Evolutionary conservation across 768 basidiomycete genomes (phyloP).

Genomic region (Candolleomyces aberdarensis): DNA sequence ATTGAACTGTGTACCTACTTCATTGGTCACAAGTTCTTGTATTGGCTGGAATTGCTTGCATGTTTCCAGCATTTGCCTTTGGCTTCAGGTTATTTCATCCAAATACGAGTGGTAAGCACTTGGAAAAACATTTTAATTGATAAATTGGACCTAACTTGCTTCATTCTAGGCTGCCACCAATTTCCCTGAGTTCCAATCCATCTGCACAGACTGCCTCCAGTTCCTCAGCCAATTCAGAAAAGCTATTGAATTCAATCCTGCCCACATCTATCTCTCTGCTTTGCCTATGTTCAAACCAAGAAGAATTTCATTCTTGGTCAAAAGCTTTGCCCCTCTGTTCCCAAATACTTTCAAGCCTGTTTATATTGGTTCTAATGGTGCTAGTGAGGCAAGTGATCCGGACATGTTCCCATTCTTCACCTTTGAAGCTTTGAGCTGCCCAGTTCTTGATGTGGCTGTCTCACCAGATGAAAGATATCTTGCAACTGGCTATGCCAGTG

Average conservation of each 20-base stretch:
- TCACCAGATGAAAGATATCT: background rate
- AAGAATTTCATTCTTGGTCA: background rate
- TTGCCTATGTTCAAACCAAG: background rate
- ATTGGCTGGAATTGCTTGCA: background rate
- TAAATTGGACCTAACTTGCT: no score
- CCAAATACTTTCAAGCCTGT: background rate
- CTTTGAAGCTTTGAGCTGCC: background rate
- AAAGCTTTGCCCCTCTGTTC: background rate
- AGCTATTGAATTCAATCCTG: slow-evolving; percentile 2
- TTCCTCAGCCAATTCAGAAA: slow-evolving; percentile 7
- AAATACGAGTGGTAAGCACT: background rate
- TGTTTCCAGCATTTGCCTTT: background rate
- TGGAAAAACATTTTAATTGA: no score
- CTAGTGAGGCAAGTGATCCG: background rate
- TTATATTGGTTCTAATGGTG: background rate
- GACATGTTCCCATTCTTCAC: background rate
- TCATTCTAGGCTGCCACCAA: background rate
- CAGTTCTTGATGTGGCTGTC: background rate
- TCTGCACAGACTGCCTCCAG: slow-evolving; percentile 1
- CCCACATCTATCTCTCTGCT: background rate
- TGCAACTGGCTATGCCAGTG: background rate
- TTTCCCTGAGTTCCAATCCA: background rate
- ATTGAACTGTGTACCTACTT: background rate
- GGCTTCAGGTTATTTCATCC: background rate
- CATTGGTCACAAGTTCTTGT: background rate